Conservation (phyloP, 495 filamentous ascomycete species). For the Schizothecium vesticola region DNA sequence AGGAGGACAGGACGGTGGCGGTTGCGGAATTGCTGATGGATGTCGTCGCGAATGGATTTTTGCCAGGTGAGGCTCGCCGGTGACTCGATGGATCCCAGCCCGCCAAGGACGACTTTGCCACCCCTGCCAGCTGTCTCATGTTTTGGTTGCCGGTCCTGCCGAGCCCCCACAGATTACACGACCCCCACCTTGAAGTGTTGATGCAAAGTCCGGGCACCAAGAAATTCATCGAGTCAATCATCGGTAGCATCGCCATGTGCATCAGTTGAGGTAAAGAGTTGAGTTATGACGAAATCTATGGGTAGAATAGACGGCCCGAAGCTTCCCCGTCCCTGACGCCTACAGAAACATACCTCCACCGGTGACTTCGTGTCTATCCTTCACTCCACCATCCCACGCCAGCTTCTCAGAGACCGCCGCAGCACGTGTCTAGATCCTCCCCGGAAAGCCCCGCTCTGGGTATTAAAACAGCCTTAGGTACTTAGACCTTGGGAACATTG, state of each 20-base stretch:
- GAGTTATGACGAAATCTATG: neutral
- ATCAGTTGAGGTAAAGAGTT: neutral
- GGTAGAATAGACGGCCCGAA: neutral
- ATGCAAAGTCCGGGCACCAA: neutral
- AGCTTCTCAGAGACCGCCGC: neutral
- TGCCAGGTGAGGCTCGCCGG: neutral
- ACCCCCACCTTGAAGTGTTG: neutral
- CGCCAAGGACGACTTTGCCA: neutral
- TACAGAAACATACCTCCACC: neutral
- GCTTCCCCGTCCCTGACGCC: neutral
- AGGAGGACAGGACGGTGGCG: neutral
- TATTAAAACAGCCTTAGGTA: neutral
- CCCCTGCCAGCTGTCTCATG: neutral
- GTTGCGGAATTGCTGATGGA: neutral
- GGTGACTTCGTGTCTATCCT: neutral
- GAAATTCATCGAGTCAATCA: neutral
- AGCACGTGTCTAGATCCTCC: neutral
- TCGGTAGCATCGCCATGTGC: neutral
- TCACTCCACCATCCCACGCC: neutral
- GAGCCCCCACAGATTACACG: neutral
- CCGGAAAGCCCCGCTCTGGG: neutral
- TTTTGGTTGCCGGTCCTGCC: neutral
- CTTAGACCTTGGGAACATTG: constrained; percentile 35
- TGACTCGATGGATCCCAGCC: neutral
- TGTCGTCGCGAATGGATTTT: neutral